Evolutionary conservation across 1,139 yeast genomes (phyloP), one percentile per base, ranked within the genome.

Genomic region (Protomyces inouyei): DNA sequence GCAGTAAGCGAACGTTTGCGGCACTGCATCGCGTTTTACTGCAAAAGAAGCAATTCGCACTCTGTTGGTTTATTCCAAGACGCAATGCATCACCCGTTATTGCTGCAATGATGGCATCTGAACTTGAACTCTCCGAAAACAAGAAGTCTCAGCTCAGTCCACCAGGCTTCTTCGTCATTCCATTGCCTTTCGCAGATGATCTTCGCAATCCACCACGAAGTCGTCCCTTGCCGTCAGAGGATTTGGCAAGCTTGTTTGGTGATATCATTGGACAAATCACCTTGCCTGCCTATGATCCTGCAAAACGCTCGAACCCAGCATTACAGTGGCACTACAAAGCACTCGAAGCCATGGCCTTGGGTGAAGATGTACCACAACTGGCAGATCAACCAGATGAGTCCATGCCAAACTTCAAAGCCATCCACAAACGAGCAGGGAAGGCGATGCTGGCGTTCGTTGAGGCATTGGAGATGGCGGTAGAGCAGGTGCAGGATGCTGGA

Each of bases 1-100:
- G 92, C 18, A 88, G 97, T 0, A 78, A 80, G 25, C 76, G 83
- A 45, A 86, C 95, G 0, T 83, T 91, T 71, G 79, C 88, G 0
- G 81, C 92, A 0, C 76, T 93, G 8, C 88, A 84, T 71, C 84
- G 83, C 61, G 80, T 86, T 1, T 77, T 95, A 75, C 72, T 77
- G 2, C 78, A 78, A 60, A 77, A 81, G 60, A 71, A 69, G 3
- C 83, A 82, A 71, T 85, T 82, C 70, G 95, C 88, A 0, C 75
- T 93, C 9, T 81, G 87, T 1, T 88, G 91, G 85, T 92, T 96
- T 0, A 82, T 85, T 70, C 71, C 80, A 5, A 81, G 86, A 66
- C 76, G 74, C 57, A 79, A 79, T 67, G 76, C 90, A 0, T 74
- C 80, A 60, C 95, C 97, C 0, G 70, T 78, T 2, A 69, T 88